Base-by-base conservation (phyloP, 257 asterid species). In the Capsicum rhomboideum region DNA sequence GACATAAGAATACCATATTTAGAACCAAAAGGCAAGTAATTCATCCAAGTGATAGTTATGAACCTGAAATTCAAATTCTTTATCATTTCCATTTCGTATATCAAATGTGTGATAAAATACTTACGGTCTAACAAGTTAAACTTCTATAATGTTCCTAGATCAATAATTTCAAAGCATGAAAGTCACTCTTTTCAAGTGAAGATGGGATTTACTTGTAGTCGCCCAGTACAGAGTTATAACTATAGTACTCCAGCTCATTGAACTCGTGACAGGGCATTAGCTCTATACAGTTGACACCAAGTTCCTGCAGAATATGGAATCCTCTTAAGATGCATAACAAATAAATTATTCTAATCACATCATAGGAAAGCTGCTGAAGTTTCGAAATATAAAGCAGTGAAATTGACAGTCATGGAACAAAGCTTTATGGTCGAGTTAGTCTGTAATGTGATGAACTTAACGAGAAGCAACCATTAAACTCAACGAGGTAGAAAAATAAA, bases 201-300 rank as follows among this genome's bases (percentile, higher is more conserved):
- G 28, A 11, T 49, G 37, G 80, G 18, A 46, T 59, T 90, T 94
- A 96, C 99, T 93, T 96, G 91, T 92, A 90, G 88, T 94, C 98
- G 46, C 98, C 99, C 95, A 92, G 86, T 90, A 91, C 90, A 83
- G 97, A 74, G 92, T 96, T 96, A 89, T 94, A 93, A 93, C 97
- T 92, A 85, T 93, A 95, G 86, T 94, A 91, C 93, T 96, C 99
- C 91, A 95, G 85, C 85, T 94, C 99, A 86, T 96, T 96, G 93
- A 96, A 96, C 87, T 96, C 99, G 71, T 96, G 98, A 86, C 99
- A 96, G 81, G 99, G 99, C 99, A 96, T 96, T 83, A 96, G 89
- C 94, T 96, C 99, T 88, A 96, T 92, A 90, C 99, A 96, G 91
- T 94, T 96, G 92, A 96, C 87, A 87, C 99, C 98, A 77, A 96